A percentile compares a stretch with the other conserved stretches of the same genome.
Conservation (phyloP, 2,329 filamentous ascomycete species). For the Fusarium hainanense region DNA sequence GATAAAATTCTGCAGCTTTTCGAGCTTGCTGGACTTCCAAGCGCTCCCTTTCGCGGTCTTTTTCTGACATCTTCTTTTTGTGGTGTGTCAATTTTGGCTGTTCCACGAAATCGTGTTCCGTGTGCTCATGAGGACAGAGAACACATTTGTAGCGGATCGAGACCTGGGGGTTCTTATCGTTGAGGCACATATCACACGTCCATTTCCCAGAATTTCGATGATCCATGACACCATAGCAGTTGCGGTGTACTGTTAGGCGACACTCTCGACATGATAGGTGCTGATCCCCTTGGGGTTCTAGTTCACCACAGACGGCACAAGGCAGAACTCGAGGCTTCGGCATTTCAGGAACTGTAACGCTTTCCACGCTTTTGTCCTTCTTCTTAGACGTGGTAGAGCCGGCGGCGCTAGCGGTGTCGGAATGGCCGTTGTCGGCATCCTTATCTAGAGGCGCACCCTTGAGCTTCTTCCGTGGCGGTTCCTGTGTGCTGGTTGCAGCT, state of each 20-base stretch:
- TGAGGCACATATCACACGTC: constrained; percentile 95
- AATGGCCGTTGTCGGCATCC: constrained; percentile 59
- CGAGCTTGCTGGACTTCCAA: constrained; percentile 85
- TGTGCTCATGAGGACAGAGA: constrained; percentile 85
- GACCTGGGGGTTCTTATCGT: constrained; percentile 90
- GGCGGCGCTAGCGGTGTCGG: constrained; percentile 58
- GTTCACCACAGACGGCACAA: constrained; percentile 83
- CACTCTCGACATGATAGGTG: constrained; percentile 87
- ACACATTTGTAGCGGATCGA: constrained; percentile 97
- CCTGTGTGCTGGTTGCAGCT: constrained; percentile 49
- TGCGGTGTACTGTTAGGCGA: constrained; percentile 88
- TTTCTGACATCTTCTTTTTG: constrained; percentile 91
- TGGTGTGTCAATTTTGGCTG: constrained; percentile 62
- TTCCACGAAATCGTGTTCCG: constrained; percentile 85
- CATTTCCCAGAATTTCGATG: constrained; percentile 81
- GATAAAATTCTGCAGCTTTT: constrained; percentile 83
- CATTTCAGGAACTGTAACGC: constrained; percentile 76
- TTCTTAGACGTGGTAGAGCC: constrained; percentile 60
- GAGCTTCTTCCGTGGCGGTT: constrained; percentile 74
- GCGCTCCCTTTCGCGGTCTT: constrained; percentile 89
- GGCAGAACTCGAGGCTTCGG: constrained; percentile 83
- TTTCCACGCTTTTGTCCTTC: constrained; percentile 66
- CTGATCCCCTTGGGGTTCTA: constrained; percentile 77
- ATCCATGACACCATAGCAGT: constrained; percentile 87
- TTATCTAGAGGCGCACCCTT: constrained; percentile 65